These are phyloP conservation scores for Fraxinus baroniana DNA, from an alignment of 305 asterid species.

Conservation along the genomic window DNA sequence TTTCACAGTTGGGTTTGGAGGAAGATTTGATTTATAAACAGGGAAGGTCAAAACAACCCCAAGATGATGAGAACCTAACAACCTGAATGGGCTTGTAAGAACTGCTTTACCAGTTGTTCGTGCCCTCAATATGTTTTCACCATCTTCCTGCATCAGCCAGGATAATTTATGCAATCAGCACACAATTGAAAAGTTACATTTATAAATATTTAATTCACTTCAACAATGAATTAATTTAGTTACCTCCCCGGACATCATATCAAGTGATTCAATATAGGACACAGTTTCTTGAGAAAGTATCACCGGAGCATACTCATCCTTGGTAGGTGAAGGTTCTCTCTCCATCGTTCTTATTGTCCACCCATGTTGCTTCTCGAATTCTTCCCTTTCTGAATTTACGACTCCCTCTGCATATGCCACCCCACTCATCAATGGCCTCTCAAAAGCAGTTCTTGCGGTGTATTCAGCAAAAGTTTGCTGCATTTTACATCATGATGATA, in stretches of 20 bases:
- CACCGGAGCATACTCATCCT: constrained; percentile 92
- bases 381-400: constrained; percentile 63
- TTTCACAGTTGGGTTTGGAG: constrained; percentile 52
- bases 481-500: constrained; percentile 24
- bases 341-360: constrained; percentile 89
- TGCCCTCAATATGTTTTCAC: constrained; percentile 90
- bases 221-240: neutral
- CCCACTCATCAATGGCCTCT: constrained; percentile 92
- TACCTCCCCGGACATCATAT: constrained; percentile 99
- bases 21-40: constrained; percentile 72
- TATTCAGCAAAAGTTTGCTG: constrained; percentile 90
- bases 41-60: constrained; percentile 97
- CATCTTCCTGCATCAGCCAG: constrained; percentile 68
- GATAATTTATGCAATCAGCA: constrained; percentile 19
- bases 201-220: neutral
- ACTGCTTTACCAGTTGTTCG: constrained; percentile 91
- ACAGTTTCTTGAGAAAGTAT: constrained; percentile 90
- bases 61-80: constrained; percentile 74
- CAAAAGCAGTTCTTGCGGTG: constrained; percentile 90
- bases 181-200: neutral
- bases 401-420: constrained; percentile 93
- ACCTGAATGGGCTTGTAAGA: constrained; percentile 83
- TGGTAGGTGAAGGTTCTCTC: constrained; percentile 71
- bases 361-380: constrained; percentile 72
- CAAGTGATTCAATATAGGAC: constrained; percentile 78